These are phyloP conservation scores for Porphyrellus cyaneotinctus DNA, from an alignment of 768 basidiomycete species.

Conservation along the genomic window DNA sequence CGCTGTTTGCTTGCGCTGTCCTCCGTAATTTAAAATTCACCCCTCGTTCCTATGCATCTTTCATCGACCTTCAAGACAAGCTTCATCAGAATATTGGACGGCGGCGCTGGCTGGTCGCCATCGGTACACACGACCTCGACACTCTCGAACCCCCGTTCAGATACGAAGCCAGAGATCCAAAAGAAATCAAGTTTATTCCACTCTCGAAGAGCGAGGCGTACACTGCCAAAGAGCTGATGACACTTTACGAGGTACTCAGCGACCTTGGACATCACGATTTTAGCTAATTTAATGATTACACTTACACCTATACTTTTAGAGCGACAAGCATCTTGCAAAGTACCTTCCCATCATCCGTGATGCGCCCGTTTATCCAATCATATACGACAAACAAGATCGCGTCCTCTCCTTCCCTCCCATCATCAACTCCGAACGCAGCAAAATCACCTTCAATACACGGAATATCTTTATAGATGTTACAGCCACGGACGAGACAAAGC, in stretches of 20 bases:
- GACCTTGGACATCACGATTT: background rate
- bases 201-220: slow-evolving; percentile 75
- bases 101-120: slow-evolving; percentile 85
- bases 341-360: slow-evolving; percentile 93
- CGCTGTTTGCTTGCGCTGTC: slow-evolving; percentile 87
- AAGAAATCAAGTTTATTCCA: slow-evolving; percentile 88
- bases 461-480: slow-evolving; percentile 98
- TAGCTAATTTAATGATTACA: background rate
- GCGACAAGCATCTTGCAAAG: slow-evolving; percentile 84
- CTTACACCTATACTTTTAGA: slow-evolving; percentile 46
- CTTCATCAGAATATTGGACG: slow-evolving; percentile 95
- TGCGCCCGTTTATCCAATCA: slow-evolving; percentile 95
- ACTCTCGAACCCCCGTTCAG: slow-evolving; percentile 84
- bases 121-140: slow-evolving; percentile 97
- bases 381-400: slow-evolving; percentile 84
- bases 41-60: slow-evolving; percentile 84
- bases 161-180: slow-evolving; percentile 77
- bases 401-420: slow-evolving; percentile 98
- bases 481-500: slow-evolving; percentile 94
- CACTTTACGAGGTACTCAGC: slow-evolving; percentile 76
- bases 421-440: slow-evolving; percentile 96
- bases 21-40: slow-evolving; percentile 90
- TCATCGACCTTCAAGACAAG: slow-evolving; percentile 99
- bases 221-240: slow-evolving; percentile 90
- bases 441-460: slow-evolving; percentile 88